Conservation (phyloP, 1,139 yeast species). For the Yamadazyma conglobata region DNA sequence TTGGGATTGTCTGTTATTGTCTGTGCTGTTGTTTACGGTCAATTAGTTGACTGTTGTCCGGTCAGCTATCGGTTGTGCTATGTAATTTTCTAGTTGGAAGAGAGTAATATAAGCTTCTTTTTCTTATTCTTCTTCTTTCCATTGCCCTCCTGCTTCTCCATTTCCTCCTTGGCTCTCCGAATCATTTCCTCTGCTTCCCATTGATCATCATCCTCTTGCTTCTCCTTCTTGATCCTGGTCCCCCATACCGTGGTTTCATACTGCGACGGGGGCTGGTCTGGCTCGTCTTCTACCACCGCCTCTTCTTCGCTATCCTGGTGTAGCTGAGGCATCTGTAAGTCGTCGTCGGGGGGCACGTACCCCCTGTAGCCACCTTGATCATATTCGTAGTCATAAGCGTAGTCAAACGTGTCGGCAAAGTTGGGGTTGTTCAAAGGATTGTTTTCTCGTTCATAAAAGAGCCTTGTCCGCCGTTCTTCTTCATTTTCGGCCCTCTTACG, state of each 20-base stretch:
- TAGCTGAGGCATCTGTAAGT: slow-evolving; percentile 24
- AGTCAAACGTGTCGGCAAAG: slow-evolving; percentile 12
- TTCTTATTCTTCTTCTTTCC: slow-evolving; percentile 25
- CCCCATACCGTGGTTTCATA: slow-evolving; percentile 57
- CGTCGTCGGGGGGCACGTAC: slow-evolving; percentile 29
- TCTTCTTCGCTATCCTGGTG: slow-evolving; percentile 6
- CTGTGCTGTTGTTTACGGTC: no score
- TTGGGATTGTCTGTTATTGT: no score
- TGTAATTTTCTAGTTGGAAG: slow-evolving; percentile 4
- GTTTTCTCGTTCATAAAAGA: slow-evolving; percentile 59
- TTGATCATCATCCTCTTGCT: slow-evolving; percentile 31
- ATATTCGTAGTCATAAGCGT: slow-evolving; percentile 13
- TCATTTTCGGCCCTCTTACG: slow-evolving; percentile 56
- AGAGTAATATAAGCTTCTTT: slow-evolving; percentile 31
- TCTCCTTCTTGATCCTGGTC: slow-evolving; percentile 45
- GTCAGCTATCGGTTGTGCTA: background rate
- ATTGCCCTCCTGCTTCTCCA: slow-evolving; percentile 28
- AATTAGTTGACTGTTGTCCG: no score
- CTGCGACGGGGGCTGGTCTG: background rate
- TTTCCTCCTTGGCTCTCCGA: slow-evolving; percentile 47
- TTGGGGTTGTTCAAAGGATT: slow-evolving; percentile 22
- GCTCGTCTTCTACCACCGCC: slow-evolving; percentile 6
- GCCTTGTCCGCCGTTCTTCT: slow-evolving; percentile 55
- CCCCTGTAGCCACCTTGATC: slow-evolving; percentile 22
- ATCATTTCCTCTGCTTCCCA: slow-evolving; percentile 50